These are phyloP conservation scores for Phytophthora uliginosa DNA, from an alignment of 352 stramenopile genomes.

Conservation along the genomic window DNA sequence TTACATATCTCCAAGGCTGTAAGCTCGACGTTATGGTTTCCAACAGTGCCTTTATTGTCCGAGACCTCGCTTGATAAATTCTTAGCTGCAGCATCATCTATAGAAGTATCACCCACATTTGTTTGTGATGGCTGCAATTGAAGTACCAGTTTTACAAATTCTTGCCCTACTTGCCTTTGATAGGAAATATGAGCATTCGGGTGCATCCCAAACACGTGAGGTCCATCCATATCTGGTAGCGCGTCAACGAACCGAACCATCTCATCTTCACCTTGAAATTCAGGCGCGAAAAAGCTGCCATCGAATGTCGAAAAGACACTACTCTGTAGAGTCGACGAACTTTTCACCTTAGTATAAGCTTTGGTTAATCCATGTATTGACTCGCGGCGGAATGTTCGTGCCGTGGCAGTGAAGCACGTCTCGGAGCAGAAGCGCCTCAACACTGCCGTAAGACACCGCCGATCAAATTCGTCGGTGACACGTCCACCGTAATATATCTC, in stretches of 20 bases:
- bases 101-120: neutral
- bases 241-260: conserved; percentile 66
- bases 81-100: neutral
- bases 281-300: conserved; percentile 52
- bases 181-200: conserved; percentile 82
- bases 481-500: conserved; percentile 88
- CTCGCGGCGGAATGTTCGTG: neutral
- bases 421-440: conserved; percentile 72
- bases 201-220: conserved; percentile 88
- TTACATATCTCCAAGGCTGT: conserved; percentile 24
- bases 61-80: neutral
- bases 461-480: conserved; percentile 88
- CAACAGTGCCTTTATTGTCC: neutral
- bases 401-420: conserved; percentile 6
- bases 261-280: conserved; percentile 44
- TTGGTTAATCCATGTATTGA: conserved; percentile 2
- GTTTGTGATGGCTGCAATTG: conserved; percentile 45
- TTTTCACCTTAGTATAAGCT: conserved; percentile 10
- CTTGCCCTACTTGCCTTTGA: conserved; percentile 64
- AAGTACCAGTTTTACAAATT: conserved; percentile 42
- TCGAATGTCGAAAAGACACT: conserved; percentile 30
- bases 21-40: conserved; percentile 18
- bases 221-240: conserved; percentile 58
- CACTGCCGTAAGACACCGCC: conserved; percentile 73
- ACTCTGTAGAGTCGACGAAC: conserved; percentile 7